Evolutionary conservation across 2,329 filamentous ascomycete species (phyloP).

Genomic region (Phaeoacremonium minimum): DNA sequence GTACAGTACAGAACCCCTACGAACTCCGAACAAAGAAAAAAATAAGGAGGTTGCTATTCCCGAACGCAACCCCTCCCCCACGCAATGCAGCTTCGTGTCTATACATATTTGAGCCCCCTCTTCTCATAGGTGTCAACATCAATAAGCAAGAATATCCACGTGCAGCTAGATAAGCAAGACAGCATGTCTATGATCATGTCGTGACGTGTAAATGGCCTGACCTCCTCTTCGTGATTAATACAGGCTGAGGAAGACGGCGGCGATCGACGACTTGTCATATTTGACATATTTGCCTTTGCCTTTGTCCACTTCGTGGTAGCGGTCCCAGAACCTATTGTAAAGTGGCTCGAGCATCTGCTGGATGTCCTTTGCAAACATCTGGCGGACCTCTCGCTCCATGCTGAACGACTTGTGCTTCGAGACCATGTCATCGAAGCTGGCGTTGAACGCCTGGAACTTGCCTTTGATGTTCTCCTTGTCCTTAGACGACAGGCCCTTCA

Average conservation of each 20-base stretch:
- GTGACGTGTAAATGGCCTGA: conserved; percentile 11
- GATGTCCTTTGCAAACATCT: conserved; percentile 76
- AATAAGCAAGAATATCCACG: too few species aligned
- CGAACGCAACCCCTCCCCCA: too few species aligned
- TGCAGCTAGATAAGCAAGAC: too few species aligned
- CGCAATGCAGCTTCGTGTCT: too few species aligned
- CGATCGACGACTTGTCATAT: conserved; percentile 84
- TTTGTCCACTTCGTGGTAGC: conserved; percentile 96
- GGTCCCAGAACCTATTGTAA: conserved; percentile 93
- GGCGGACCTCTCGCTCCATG: conserved; percentile 88
- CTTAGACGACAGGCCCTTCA: conserved; percentile 80
- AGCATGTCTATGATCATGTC: not conserved
- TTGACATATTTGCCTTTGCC: conserved; percentile 98
- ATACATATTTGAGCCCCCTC: too few species aligned
- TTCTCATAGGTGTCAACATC: too few species aligned
- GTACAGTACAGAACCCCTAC: too few species aligned
- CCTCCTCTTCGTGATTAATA: conserved; percentile 24
- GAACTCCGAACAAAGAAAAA: too few species aligned
- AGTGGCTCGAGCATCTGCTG: conserved; percentile 90
- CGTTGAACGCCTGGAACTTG: conserved; percentile 91
- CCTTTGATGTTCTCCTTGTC: conserved; percentile 96
- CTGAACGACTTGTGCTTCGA: conserved; percentile 73
- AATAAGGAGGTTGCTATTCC: too few species aligned
- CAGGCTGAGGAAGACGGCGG: conserved; percentile 56
- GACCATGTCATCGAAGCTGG: conserved; percentile 84